Conservation (phyloP, 495 filamentous ascomycete genomes). For the Tetracladium setigerum region DNA sequence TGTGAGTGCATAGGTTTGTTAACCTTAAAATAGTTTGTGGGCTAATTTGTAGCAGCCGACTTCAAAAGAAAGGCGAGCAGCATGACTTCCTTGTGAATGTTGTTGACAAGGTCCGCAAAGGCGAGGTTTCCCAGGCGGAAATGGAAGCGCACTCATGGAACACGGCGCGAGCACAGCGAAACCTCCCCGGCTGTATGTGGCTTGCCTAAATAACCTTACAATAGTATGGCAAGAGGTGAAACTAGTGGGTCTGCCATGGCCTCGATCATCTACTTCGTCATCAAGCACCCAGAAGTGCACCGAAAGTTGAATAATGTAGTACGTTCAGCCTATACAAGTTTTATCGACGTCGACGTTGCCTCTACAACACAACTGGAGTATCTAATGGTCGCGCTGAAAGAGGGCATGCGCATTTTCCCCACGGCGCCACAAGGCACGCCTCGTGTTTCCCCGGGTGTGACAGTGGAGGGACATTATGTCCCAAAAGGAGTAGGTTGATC, state of each 20-base stretch:
- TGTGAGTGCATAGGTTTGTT: not conserved
- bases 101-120: conserved; percentile 15
- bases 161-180: conserved; percentile 12
- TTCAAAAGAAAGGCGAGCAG: conserved; percentile 8
- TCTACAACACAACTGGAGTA: conserved; percentile 24
- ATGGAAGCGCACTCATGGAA: conserved; percentile 17
- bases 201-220: not conserved
- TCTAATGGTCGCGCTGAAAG: conserved; percentile 34
- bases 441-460: conserved; percentile 24
- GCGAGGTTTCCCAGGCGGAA: conserved; percentile 20
- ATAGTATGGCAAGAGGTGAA: conserved; percentile 25
- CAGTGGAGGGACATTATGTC: conserved; percentile 25
- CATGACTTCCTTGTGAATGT: conserved; percentile 23
- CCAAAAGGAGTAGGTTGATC: conserved; percentile 16
- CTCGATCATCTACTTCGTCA: conserved; percentile 15
- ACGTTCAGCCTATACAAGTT: conserved; percentile 3
- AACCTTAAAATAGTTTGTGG: not conserved
- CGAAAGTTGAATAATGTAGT: conserved; percentile 10
- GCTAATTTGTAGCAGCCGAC: not conserved
- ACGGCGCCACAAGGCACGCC: conserved; percentile 26
- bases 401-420: conserved; percentile 30
- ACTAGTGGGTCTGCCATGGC: conserved; percentile 19
- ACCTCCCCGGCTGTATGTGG: not conserved
- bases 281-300: conserved; percentile 2
- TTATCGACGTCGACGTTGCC: conserved; percentile 13